Evolutionary conservation across 2,329 filamentous ascomycete species (phyloP), one percentile per base, ranked within the genome.

Genomic region (Aspergillus aculeatinus): DNA sequence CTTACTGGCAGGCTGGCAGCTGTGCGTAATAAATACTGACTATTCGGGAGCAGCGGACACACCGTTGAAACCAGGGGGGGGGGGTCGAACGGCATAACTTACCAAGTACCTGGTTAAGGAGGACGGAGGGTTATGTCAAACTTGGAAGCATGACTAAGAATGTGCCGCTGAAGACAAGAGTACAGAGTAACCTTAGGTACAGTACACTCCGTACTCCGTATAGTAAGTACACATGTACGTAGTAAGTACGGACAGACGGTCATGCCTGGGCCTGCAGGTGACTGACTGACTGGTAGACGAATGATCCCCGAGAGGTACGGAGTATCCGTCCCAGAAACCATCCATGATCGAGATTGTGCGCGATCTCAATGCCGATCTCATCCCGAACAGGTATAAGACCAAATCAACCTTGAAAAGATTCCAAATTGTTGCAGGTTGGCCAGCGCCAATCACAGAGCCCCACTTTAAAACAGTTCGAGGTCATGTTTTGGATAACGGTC

Each of bases 361-460:
- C 56, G 51, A 66, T 63, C 60, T 35, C 39, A 59, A 48, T 47
- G 66, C 51, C 56, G 64, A 68, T 68, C 66, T 12, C 51, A 58
- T 33, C 66, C 58, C 14, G 16, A 31, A 35, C 29, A 12, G 58
- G 66, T 62, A 61, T 51, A 57, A 57, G 55, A 54, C 53, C 61
- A 63, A 67, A 60, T 58, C 58, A 59, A 23, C 23, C 23, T 23
- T 23, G 23, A 23, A 66, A 67, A 60, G 59, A 68, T 68, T 68
- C 59, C 64, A 67, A 68, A 68, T 68, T 58, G 52, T 63, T 47
- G 55, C 27, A 39, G 59, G 55, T 42, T 23, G 51, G 47, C 29
- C 57, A 59, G 48, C 56, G 60, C 66, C 63, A 67, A 67, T 67
- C 66, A 67, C 63, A 16, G 52, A 51, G 51, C 64, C 53, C 63